A percentile compares a stretch with the other conserved stretches of the same genome.
Conservation (phyloP, 78 protist genomes). For the Guillardia theta region DNA sequence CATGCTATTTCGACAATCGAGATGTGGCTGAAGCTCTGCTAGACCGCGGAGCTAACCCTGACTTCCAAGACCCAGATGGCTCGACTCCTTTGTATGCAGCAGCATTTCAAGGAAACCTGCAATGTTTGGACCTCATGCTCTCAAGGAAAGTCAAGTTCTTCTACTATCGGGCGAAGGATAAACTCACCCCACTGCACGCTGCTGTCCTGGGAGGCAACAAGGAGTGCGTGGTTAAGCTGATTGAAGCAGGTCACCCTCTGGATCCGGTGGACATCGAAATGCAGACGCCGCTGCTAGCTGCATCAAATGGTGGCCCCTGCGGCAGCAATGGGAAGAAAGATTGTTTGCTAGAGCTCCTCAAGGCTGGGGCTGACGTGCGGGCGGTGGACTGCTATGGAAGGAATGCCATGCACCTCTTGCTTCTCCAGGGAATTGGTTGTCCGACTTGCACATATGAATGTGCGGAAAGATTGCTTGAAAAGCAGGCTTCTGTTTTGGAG, state of each 20-base stretch:
- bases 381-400: not conserved
- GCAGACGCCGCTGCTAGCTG: constrained; percentile 31
- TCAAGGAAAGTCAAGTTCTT: not conserved
- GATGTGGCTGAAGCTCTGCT: constrained; percentile 30
- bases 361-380: constrained; percentile 18
- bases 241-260: constrained; percentile 14
- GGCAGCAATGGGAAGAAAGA: constrained; percentile 15
- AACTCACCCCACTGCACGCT: constrained; percentile 30
- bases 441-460: constrained; percentile 31
- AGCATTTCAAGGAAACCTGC: not conserved
- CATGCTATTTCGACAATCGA: constrained; percentile 12
- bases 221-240: constrained; percentile 5
- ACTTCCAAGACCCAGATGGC: constrained; percentile 17
- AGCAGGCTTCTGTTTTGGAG: not conserved
- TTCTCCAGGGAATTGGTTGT: constrained; percentile 33
- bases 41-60: not conserved
- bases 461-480: constrained; percentile 5
- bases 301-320: constrained; percentile 20
- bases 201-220: constrained; percentile 36
- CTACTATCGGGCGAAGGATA: not conserved
- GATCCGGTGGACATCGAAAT: not conserved
- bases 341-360: not conserved
- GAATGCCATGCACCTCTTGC: not conserved
- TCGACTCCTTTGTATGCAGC: constrained; percentile 11
- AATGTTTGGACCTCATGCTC: not conserved